These are phyloP conservation scores for Paecilomyces variotii DNA, from an alignment of 2,329 filamentous ascomycete species.

Conservation along the genomic window DNA sequence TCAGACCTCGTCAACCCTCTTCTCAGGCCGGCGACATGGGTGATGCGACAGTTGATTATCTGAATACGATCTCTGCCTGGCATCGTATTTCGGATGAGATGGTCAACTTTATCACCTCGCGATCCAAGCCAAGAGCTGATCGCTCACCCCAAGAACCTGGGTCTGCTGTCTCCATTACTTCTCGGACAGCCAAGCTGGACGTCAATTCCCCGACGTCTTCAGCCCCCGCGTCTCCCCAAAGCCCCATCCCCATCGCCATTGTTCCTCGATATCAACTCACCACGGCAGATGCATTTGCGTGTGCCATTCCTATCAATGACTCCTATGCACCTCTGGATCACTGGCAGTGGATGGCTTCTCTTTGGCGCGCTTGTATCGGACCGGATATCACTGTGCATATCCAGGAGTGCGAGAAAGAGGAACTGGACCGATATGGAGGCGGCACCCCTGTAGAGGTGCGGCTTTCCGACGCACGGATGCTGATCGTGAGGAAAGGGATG, in stretches of 20 bases:
- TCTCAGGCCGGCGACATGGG: slow-evolving; percentile 26
- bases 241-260: slow-evolving; percentile 59
- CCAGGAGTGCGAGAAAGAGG: slow-evolving; percentile 31
- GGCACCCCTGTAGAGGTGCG: slow-evolving; percentile 48
- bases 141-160: neutral
- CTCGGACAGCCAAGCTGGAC: slow-evolving; percentile 6
- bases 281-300: slow-evolving; percentile 67
- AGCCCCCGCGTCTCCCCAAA: slow-evolving; percentile 10
- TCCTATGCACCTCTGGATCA: slow-evolving; percentile 77
- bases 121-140: neutral
- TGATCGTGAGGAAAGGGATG: slow-evolving; percentile 46
- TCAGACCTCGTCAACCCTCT: slow-evolving; percentile 13
- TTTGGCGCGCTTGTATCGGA: slow-evolving; percentile 80
- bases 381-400: slow-evolving; percentile 55
- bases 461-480: slow-evolving; percentile 37
- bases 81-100: slow-evolving; percentile 68
- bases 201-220: slow-evolving; percentile 10
- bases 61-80: slow-evolving; percentile 64
- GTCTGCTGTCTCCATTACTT: slow-evolving; percentile 4
- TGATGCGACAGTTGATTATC: slow-evolving; percentile 49
- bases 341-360: slow-evolving; percentile 94
- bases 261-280: slow-evolving; percentile 74
- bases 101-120: slow-evolving; percentile 45
- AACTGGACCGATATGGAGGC: slow-evolving; percentile 33
- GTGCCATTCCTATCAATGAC: slow-evolving; percentile 65